Percentiles rank a stretch among this genome's conserved stretches.
Conservation (phyloP, 345 rosid species). For the Orychophragmus violaceus region DNA sequence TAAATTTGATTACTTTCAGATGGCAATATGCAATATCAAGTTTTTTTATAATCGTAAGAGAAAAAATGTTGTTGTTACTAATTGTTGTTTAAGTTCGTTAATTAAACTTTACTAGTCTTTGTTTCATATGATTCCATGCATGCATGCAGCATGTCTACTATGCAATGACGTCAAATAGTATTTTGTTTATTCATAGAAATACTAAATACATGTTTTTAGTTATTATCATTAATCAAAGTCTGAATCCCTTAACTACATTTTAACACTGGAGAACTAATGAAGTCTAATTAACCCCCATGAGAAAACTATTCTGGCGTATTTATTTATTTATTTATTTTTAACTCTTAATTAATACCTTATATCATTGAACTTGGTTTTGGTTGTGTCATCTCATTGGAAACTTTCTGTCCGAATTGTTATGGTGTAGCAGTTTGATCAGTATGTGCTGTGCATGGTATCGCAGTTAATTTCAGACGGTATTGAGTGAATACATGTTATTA, state of each 20-base stretch:
- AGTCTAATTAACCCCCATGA: too few relatives aligned
- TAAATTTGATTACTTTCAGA: neutral
- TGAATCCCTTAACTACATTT: neutral
- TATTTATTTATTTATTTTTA: too few relatives aligned
- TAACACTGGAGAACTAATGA: too few relatives aligned
- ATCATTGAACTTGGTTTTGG: neutral
- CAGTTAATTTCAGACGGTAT: neutral
- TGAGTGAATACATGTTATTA: too few relatives aligned
- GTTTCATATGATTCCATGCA: constrained; percentile 3
- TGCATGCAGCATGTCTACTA: neutral
- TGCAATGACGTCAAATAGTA: neutral
- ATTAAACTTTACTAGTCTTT: neutral
- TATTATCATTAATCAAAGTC: neutral
- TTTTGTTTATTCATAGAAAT: neutral
- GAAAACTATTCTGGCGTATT: too few relatives aligned
- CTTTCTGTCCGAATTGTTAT: neutral
- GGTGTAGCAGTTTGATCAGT: neutral
- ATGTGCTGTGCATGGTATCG: neutral
- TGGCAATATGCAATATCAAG: neutral
- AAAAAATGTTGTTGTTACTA: neutral
- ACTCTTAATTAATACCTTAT: neutral
- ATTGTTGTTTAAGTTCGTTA: neutral
- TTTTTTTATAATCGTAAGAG: neutral
- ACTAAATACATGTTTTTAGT: neutral
- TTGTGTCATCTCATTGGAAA: neutral